Base-by-base conservation (phyloP, 805 yeast genomes). In the Clavispora carvajalis region DNA sequence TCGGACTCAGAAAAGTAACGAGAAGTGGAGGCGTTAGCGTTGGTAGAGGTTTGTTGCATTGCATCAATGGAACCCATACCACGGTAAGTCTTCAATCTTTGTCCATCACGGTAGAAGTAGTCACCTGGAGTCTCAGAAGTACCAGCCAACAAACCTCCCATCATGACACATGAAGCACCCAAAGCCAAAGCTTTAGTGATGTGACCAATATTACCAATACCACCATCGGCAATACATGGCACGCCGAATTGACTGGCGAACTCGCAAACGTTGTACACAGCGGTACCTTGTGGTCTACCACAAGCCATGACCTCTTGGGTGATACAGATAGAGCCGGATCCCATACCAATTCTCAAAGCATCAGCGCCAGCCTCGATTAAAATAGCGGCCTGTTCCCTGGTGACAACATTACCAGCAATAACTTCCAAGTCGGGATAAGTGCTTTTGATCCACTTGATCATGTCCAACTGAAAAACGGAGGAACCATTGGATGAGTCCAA, bases 221-320 rank as follows among this genome's bases (percentile, higher is more conserved):
- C 99, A 77, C 99, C 99, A 65, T 93, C 99, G 53, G 99, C 99
- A 57, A 93, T 89, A 71, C 96, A 86, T 63, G 99, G 98, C 52
- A 93, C 95, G 64, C 99, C 99, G 62, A 91, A 93, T 65, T 81
- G 78, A 69, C 82, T 83, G 52, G 98, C 95, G 62, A 93, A 90
- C 73, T 91, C 90, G 50, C 93, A 77, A 41, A 93, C 99, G 53
- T 80, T 83, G 77, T 79, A 90, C 40, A 93, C 98, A 46, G 99
- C 99, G 52, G 98, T 89, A 72, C 98, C 99, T 76, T 93, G 99
- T 47, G 99, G 99, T 78, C 99, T 89, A 72, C 99, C 99, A 73
- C 96, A 95, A 39, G 99, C 99, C 99, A 93, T 93, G 46, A 93
- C 99, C 74, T 93, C 99, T 74, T 93, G 99, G 39, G 99, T 93